Base-by-base conservation (phyloP, 176 grass and related monocot genomes). In the Cymbopogon citratus region DNA sequence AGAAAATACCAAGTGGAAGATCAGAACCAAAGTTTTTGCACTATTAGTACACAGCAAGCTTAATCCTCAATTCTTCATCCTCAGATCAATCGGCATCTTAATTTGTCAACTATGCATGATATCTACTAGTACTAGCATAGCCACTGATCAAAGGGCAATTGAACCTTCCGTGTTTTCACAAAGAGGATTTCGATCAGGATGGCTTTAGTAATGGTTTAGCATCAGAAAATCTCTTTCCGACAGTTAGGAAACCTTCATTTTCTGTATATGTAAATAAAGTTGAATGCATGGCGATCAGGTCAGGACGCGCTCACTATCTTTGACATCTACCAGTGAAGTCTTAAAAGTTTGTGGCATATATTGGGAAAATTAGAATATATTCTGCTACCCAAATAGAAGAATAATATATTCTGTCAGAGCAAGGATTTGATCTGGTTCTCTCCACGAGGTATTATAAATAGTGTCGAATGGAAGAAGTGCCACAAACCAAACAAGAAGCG, bases 381-480 rank as follows among this genome's bases (percentile, higher is more conserved):
- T 19, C 74, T 67, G 18, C 19, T n/a, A 39, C 34, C 9, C 19
- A 23, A 39, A 68, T 12, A 67, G 65, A 68, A 68, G 65, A 69
- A 69, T 24, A 44, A 70, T 0, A 44, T 71, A 71, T 26, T 71
- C n/a, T 71, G 39, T 5, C 13, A 44, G 21, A 16, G 12, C n/a
- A 63, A 63, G 6, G n/a, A 23, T 85, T 19, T 46, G 28, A 72
- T 78, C n/a, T 19, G 36, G 23, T 63, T 63, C 63, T 40, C 33
- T 41, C n/a, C 33, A 49, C 62, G 34, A 68, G 15, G 72, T 41
- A 24, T 3, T 77, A 66, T 80, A 86, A 66, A 80, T 80, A 44
- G 69, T 31, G 43, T 23, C 43, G 68, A 56, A 36, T 64, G 41
- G 43, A 63, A 79, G 76, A 56, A 78, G 49, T 8, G 6, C 26